These are phyloP conservation scores for Yamadazyma spencermartinsiae DNA, from an alignment of 1,139 yeast genomes.

Conservation along the genomic window DNA sequence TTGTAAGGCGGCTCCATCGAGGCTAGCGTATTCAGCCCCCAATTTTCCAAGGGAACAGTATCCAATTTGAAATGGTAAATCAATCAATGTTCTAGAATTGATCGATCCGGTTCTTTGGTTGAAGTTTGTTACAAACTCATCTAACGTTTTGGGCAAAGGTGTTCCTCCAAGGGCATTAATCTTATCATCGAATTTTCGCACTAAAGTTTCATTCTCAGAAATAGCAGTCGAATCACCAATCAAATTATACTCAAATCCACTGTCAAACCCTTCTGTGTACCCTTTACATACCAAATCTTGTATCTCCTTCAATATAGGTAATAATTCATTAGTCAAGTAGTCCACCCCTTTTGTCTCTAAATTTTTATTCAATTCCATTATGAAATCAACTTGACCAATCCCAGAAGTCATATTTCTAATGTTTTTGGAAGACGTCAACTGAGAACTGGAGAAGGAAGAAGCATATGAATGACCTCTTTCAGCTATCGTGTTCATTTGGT, in stretches of 20 bases:
- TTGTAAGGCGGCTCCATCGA: slow-evolving; percentile 85
- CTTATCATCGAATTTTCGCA: slow-evolving; percentile 34
- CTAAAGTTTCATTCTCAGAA: slow-evolving; percentile 39
- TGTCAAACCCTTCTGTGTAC: slow-evolving; percentile 9
- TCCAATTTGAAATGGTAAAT: slow-evolving; percentile 87
- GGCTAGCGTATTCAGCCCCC: slow-evolving; percentile 67
- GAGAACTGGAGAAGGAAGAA: slow-evolving; percentile 63
- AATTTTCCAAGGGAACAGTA: slow-evolving; percentile 70
- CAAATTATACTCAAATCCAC: slow-evolving; percentile 52
- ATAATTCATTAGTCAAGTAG: slow-evolving; percentile 49
- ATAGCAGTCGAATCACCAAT: slow-evolving; percentile 56
- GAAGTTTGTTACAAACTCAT: slow-evolving; percentile 13
- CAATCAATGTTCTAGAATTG: slow-evolving; percentile 45
- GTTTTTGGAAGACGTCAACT: slow-evolving; percentile 59
- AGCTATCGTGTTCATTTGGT: slow-evolving; percentile 75
- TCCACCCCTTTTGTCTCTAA: slow-evolving; percentile 54
- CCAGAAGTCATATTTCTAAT: slow-evolving; percentile 71
- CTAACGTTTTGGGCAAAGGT: slow-evolving; percentile 10
- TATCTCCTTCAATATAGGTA: slow-evolving; percentile 64
- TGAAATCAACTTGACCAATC: slow-evolving; percentile 69
- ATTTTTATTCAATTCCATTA: slow-evolving; percentile 57
- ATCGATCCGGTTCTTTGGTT: slow-evolving; percentile 6
- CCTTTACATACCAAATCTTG: slow-evolving; percentile 44
- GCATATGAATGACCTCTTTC: slow-evolving; percentile 91
- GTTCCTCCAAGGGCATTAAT: slow-evolving; percentile 7